A percentile compares a stretch with the other conserved stretches of the same genome.
phyloP scores from a whole-genome alignment of 176 grass and related monocot genomes.

The Cocos nucifera region DNA sequence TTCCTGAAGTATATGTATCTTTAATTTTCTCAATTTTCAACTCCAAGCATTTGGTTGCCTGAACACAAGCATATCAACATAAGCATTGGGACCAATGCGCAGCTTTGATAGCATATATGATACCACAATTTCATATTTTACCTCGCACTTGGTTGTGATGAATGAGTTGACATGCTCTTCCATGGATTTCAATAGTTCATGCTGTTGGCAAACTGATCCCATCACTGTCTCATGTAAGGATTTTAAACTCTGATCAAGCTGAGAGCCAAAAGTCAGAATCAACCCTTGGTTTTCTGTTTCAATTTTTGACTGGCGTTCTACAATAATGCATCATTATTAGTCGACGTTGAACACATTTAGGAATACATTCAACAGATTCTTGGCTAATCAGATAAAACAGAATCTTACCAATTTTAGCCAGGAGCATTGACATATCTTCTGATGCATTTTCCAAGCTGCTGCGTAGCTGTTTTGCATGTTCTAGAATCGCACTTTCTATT shows the following conservation, averaged over 20 bases:
- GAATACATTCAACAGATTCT: no score
- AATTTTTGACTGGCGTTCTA: slow-evolving; percentile 52
- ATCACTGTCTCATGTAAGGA: slow-evolving; percentile 45
- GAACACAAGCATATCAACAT: slow-evolving; percentile 4
- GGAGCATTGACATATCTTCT: slow-evolving; percentile 38
- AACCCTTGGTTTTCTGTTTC: slow-evolving; percentile 52
- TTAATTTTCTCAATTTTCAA: slow-evolving; percentile 49
- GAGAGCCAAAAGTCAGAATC: slow-evolving; percentile 42
- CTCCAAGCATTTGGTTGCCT: slow-evolving; percentile 47
- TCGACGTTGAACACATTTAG: no score
- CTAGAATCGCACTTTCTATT: slow-evolving; percentile 44
- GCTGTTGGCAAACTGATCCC: slow-evolving; percentile 52
- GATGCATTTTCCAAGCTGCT: slow-evolving; percentile 47
- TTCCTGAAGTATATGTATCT: slow-evolving; percentile 39
- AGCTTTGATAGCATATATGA: no score
- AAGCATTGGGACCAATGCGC: no score
- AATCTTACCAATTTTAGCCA: slow-evolving; percentile 54
- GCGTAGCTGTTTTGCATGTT: slow-evolving; percentile 50
- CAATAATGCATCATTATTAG: slow-evolving; percentile 10
- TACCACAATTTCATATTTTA: slow-evolving; percentile 5
- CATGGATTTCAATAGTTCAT: slow-evolving; percentile 42
- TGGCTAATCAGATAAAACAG: neutral
- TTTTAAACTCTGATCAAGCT: slow-evolving; percentile 46
- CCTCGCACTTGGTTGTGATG: slow-evolving; percentile 54
- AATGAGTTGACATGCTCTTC: slow-evolving; percentile 51